phyloP scores from a whole-genome alignment of 768 basidiomycete genomes.

The Mycena vitilis region DNA sequence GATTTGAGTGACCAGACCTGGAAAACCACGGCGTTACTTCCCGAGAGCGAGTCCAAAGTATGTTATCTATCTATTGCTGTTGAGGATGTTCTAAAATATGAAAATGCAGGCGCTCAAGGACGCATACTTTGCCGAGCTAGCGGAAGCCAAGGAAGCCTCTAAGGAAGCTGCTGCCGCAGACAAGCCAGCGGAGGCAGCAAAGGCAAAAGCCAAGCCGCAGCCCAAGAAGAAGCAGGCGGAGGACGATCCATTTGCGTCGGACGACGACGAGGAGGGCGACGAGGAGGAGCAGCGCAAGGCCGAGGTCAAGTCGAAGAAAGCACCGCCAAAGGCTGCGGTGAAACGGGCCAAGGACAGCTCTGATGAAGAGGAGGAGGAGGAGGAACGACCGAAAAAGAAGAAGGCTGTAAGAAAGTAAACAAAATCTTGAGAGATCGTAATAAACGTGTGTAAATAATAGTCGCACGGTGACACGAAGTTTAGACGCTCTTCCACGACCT shows the following conservation, averaged over 20 bases:
- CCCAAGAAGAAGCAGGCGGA: slow-evolving; percentile 61
- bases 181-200: slow-evolving; percentile 15
- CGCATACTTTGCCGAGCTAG: slow-evolving; percentile 63
- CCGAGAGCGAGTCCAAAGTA: slow-evolving; percentile 74
- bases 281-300: slow-evolving; percentile 28
- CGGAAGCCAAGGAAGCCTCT: slow-evolving; percentile 36
- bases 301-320: slow-evolving; percentile 27
- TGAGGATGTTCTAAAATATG: neutral
- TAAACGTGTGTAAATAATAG: slow-evolving; percentile 9
- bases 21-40: slow-evolving; percentile 71
- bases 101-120: slow-evolving; percentile 68
- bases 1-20: slow-evolving; percentile 60
- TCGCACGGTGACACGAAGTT: neutral
- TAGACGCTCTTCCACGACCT: neutral
- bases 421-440: neutral
- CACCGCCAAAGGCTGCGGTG: slow-evolving; percentile 24
- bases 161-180: slow-evolving; percentile 9
- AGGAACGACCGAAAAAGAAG: slow-evolving; percentile 53
- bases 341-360: slow-evolving; percentile 43
- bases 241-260: slow-evolving; percentile 72
- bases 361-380: slow-evolving; percentile 44
- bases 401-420: slow-evolving; percentile 22
- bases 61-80: neutral
- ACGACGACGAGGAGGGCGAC: slow-evolving; percentile 48
- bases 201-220: slow-evolving; percentile 54